Evolutionary conservation across 176 grass and related monocot genomes (phyloP).

Genomic region (Typha latifolia): DNA sequence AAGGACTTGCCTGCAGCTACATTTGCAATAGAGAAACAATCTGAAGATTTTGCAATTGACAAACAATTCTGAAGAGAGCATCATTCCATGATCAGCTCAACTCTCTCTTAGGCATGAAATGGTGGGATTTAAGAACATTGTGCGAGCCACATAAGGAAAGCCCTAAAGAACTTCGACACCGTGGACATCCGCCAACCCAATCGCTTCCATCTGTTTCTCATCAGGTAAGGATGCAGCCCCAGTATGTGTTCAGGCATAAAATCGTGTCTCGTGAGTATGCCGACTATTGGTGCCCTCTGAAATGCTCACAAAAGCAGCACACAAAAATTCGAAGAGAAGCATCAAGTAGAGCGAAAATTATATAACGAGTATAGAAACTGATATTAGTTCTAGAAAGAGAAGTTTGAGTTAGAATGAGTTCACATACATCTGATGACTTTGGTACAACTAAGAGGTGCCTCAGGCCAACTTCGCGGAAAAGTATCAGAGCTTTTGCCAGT

Average conservation of each 20-base stretch:
- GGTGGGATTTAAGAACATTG: background rate
- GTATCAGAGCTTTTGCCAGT: constrained; percentile 77
- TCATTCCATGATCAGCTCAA: no score
- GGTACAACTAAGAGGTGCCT: constrained; percentile 83
- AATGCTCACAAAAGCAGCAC: constrained; percentile 3
- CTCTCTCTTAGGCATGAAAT: background rate
- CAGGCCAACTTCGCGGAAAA: constrained; percentile 89
- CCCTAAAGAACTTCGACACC: constrained; percentile 44
- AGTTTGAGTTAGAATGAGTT: background rate
- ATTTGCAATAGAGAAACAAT: no score
- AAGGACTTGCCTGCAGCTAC: no score
- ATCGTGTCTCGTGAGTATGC: constrained; percentile 89
- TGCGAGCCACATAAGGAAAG: constrained; percentile 34
- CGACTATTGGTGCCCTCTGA: constrained; percentile 74
- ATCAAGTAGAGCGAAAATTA: background rate
- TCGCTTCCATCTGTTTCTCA: constrained; percentile 58
- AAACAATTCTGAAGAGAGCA: no score
- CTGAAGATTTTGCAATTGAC: no score
- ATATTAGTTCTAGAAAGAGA: background rate
- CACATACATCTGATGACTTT: constrained; percentile 65
- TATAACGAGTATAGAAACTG: no score
- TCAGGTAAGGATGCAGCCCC: constrained; percentile 48
- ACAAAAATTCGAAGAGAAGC: background rate
- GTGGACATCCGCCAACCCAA: constrained; percentile 47
- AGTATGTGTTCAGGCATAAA: constrained; percentile 94